Base-by-base conservation (phyloP, 352 stramenopile genomes). In the Pythium utonaiense region DNA sequence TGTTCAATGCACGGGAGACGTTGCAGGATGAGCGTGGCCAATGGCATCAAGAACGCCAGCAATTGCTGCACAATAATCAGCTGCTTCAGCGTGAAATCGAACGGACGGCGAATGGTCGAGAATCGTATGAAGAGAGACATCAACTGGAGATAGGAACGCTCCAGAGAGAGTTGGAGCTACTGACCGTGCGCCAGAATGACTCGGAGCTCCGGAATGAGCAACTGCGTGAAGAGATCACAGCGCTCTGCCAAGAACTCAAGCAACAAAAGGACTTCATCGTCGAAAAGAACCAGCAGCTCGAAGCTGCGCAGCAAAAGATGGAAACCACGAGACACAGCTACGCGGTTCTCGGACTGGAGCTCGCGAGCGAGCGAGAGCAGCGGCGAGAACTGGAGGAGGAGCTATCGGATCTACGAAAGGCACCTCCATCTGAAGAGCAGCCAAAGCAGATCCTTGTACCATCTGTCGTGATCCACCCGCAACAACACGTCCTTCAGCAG, bases 21-120 rank as follows among this genome's bases (percentile, higher is more conserved):
- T 68, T 86, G 16, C 70, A 62, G 38, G 22, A 66, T 8, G 74
- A 84, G 14, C 73, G 67, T 5, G 33, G 58, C 7, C 51, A 61
- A 2, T 82, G 72, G 73, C 61, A 74, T 28, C 50, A 55, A 9
- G 74, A 88, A 36, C 66, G 54, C 13, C 40, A 57, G 28, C 53
- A 40, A 19, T n/a, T 71, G 19, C 27, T 31, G 7, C 30, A 63
- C 13, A 50, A 66, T 55, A 62, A 64, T 16, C 40, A 60, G n/a
- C n/a, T 36, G 25, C 52, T 73, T 27, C 51, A 57, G 9, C 30
- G 21, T 6, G 55, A 72, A 17, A 6, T 69, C 19, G 17, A 57
- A 14, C n/a, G 45, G 5, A 41, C 25, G 24, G 24, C 53, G 0
- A 36, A 21, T 9, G 54, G 19, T n/a, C 38, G 30, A 21, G 38